Evolutionary conservation across 164 flowering plant genomes (phyloP), one percentile per base, ranked within the genome.

Genomic region (Umbilicus rupestris): DNA sequence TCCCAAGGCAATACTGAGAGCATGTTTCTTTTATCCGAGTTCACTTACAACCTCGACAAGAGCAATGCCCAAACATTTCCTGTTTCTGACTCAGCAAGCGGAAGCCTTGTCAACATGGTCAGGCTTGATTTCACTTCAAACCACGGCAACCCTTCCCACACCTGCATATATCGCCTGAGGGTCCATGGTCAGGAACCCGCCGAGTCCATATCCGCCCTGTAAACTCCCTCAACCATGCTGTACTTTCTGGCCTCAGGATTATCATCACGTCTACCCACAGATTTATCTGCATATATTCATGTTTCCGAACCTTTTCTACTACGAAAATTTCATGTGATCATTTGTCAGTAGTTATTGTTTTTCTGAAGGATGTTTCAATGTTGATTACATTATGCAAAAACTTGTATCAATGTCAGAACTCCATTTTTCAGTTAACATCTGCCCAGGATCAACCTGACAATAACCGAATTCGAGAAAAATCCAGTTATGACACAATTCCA

Each of bases 151-250:
- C 66, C 81, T 22, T 66, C 80, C 11, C 87, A 83, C 62, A 89
- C 97, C 5, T 95, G 99, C 85, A 88, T 94, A n/a, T 94, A 94
- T 70, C 89, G 99, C 12, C 60, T 94, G 60, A 82, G 99, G 77
- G 96, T 94, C 20, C 99, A 94, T 46, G 99, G 99, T 37, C 78
- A 71, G 31, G 92, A 89, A 69, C 88, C 87, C 0, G 75, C 76
- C 28, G 22, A 50, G 29, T 71, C 85, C 16, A 78, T 76, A 60
- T 77, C 86, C 39, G 12, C 78, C 71, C n/a, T 78, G 66, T 45
- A 77, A n/a, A 9, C 31, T 62, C 62, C 68, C 76, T 47, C 44
- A 64, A 44, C 42, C 45, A 63, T 35, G 46, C 5, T 28, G 28
- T 63, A 37, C 39, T 17, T 29, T 3, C 29, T 20, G 65, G 24